phyloP scores from a whole-genome alignment of 1,284 basidiomycete genomes.

The Ustilago loliicola region DNA sequence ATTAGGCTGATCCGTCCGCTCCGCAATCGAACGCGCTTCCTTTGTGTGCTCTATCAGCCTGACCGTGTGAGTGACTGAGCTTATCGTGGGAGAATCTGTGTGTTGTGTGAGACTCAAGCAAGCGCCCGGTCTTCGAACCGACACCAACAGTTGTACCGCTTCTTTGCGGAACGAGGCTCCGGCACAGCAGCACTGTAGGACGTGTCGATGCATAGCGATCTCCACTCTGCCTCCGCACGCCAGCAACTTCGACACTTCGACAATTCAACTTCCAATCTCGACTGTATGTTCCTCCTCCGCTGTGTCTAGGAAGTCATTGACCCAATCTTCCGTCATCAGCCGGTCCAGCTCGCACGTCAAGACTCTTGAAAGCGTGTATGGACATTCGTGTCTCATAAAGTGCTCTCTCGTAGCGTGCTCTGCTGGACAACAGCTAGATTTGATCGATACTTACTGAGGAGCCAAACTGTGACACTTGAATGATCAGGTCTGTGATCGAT shows the following conservation, averaged over 20 bases:
- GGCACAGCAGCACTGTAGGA: neutral
- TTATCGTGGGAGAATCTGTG: neutral
- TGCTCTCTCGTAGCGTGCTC: neutral
- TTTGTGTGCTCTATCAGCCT: neutral
- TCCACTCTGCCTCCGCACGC: neutral
- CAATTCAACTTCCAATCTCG: neutral
- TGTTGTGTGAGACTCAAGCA: neutral
- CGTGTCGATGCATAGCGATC: neutral
- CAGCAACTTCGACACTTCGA: neutral
- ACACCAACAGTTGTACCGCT: neutral
- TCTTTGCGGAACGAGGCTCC: neutral
- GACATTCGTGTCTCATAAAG: neutral
- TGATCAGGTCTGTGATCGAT: slow-evolving; percentile 1
- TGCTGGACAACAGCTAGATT: no score
- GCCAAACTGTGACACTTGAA: neutral
- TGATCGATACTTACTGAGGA: neutral
- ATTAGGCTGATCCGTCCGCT: neutral
- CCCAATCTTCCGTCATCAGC: neutral
- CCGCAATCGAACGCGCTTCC: neutral
- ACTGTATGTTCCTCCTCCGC: neutral
- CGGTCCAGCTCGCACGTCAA: no score
- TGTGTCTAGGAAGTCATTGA: neutral
- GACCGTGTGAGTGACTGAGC: neutral
- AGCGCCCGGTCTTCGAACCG: neutral
- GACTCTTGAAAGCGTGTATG: neutral